phyloP scores from a whole-genome alignment of 176 grass and related monocot species.

The Otatea glauca region DNA sequence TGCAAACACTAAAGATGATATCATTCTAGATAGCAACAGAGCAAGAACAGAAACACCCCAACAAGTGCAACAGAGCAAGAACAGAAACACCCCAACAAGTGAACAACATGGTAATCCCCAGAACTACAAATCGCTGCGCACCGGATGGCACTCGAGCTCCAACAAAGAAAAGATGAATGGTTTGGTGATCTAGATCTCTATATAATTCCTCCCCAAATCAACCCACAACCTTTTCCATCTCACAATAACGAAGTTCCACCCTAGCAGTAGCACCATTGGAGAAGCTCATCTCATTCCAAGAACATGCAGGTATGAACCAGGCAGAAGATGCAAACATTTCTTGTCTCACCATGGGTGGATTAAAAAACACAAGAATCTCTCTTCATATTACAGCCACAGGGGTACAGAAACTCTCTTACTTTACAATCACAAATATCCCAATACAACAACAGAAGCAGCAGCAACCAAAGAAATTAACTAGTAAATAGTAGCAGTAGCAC shows the following conservation, averaged over 20 bases:
- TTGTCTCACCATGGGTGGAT: too few species aligned
- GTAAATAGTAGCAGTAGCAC: not conserved
- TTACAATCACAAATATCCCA: too few species aligned
- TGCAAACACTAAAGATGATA: not conserved
- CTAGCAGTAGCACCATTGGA: too few species aligned
- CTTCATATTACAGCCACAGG: too few species aligned
- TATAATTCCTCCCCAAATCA: too few species aligned
- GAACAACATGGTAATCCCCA: not conserved
- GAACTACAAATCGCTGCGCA: not conserved
- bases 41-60: not conserved
- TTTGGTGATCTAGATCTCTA: too few species aligned
- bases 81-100: not conserved
- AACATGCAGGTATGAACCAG: not conserved
- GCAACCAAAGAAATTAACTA: constrained; percentile 17
- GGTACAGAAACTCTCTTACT: too few species aligned
- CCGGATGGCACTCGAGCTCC: not conserved
- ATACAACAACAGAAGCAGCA: constrained; percentile 10
- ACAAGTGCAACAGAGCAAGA: too few species aligned
- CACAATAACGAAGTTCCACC: too few species aligned
- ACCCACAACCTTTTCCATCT: too few species aligned
- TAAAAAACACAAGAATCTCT: too few species aligned
- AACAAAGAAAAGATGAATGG: not conserved
- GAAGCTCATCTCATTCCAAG: too few species aligned
- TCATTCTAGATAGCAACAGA: not conserved
- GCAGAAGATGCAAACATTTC: not conserved